phyloP scores from a whole-genome alignment of 1,284 basidiomycete genomes.

The Trametes versicolor region DNA sequence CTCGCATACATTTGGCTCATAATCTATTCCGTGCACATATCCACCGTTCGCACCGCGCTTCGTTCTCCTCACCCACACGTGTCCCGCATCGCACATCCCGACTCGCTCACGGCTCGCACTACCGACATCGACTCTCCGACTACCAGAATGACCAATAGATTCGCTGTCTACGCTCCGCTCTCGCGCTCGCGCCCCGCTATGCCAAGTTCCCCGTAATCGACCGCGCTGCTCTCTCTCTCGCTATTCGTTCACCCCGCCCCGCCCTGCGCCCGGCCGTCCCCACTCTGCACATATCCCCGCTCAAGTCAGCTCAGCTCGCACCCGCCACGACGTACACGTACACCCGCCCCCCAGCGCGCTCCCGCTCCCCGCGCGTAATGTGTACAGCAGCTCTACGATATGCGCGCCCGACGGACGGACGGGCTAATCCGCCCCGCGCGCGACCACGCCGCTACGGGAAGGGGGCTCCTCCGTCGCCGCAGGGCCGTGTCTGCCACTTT shows the following conservation, averaged over 20 bases:
- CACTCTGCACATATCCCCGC: slow-evolving; percentile 18
- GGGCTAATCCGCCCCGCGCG: slow-evolving; percentile 7
- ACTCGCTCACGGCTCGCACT: slow-evolving; percentile 15
- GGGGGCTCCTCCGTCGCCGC: slow-evolving; percentile 10
- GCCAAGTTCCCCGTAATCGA: slow-evolving; percentile 18
- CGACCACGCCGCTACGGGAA: slow-evolving; percentile 11
- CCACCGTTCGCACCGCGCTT: slow-evolving; percentile 1
- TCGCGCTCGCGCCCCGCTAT: slow-evolving; percentile 8
- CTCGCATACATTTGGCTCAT: slow-evolving; percentile 23
- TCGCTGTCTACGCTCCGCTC: slow-evolving; percentile 16
- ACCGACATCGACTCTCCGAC: slow-evolving; percentile 14
- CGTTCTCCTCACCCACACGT: slow-evolving; percentile 9
- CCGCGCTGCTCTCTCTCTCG: slow-evolving; percentile 1
- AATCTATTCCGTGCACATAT: slow-evolving; percentile 36
- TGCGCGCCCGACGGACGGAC: slow-evolving; percentile 6
- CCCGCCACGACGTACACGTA: slow-evolving; percentile 12
- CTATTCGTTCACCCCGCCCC: not conserved
- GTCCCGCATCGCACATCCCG: slow-evolving; percentile 5
- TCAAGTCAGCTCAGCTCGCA: not conserved
- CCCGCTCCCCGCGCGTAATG: slow-evolving; percentile 5
- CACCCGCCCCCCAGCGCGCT: not conserved
- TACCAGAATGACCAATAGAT: slow-evolving; percentile 29
- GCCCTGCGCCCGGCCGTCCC: slow-evolving; percentile 2
- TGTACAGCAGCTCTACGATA: slow-evolving; percentile 14
- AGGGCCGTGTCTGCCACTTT: not conserved